Conservation (phyloP, 1,284 basidiomycete species). For the Trametes versicolor region DNA sequence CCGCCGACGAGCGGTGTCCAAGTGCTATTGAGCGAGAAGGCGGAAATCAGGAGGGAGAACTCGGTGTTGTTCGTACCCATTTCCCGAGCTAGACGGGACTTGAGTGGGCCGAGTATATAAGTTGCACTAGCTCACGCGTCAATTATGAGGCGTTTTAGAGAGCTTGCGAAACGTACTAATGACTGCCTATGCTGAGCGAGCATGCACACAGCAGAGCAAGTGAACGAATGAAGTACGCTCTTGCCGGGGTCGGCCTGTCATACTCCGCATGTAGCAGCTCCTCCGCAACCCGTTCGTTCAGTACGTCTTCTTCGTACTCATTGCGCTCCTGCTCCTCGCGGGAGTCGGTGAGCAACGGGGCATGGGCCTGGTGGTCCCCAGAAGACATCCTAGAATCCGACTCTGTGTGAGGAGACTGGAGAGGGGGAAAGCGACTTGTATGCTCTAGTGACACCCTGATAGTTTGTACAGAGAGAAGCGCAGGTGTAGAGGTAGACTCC, state of each 20-base stretch:
- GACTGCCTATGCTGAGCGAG: constrained; percentile 77
- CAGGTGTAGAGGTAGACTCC: neutral
- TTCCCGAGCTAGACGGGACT: constrained; percentile 75
- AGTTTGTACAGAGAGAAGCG: neutral
- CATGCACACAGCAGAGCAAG: constrained; percentile 80
- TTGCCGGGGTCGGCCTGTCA: constrained; percentile 32
- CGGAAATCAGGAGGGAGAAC: constrained; percentile 79
- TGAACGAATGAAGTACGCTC: constrained; percentile 60
- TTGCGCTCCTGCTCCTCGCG: constrained; percentile 19
- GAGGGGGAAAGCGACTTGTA: too few relatives aligned
- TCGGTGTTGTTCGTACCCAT: constrained; percentile 81
- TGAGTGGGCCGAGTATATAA: constrained; percentile 79
- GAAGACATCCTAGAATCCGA: constrained; percentile 20
- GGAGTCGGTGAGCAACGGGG: constrained; percentile 9
- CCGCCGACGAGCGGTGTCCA: constrained; percentile 84
- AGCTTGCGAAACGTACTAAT: constrained; percentile 63
- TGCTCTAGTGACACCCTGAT: neutral
- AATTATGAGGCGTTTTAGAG: neutral
- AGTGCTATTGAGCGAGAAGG: constrained; percentile 80
- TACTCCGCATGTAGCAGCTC: constrained; percentile 32
- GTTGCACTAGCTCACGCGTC: constrained; percentile 58
- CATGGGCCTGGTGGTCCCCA: constrained; percentile 15
- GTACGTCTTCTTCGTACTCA: constrained; percentile 19
- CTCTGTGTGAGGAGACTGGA: too few relatives aligned
- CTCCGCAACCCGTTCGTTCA: constrained; percentile 32